phyloP scores from a whole-genome alignment of 768 basidiomycete genomes.

The Rhodocollybia butyracea region DNA sequence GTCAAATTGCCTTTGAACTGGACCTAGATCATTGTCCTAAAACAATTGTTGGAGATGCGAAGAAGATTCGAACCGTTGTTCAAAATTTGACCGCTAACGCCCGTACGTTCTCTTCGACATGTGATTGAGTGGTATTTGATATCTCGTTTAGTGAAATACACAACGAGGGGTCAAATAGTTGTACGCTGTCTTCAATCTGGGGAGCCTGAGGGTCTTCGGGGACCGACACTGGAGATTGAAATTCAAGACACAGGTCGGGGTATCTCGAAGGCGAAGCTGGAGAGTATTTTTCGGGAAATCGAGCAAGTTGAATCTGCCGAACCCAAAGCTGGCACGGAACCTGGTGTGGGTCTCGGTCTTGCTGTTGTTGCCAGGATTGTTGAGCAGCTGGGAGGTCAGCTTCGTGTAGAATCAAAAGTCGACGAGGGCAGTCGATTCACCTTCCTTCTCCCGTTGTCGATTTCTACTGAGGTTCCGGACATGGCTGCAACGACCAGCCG shows the following conservation, averaged over 20 bases:
- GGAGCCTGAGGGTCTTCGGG: conserved; percentile 49
- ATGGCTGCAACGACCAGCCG: neutral
- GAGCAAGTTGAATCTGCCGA: conserved; percentile 66
- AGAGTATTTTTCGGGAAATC: conserved; percentile 76
- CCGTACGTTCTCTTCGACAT: conserved; percentile 33
- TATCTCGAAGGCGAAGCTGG: conserved; percentile 61
- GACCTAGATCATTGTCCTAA: conserved; percentile 52
- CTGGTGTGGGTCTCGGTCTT: conserved; percentile 65
- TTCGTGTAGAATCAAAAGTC: conserved; percentile 73
- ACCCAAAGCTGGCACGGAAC: conserved; percentile 29
- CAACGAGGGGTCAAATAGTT: conserved; percentile 53
- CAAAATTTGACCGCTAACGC: conserved; percentile 79
- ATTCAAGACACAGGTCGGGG: conserved; percentile 75
- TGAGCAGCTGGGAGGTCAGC: conserved; percentile 73
- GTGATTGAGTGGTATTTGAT: neutral
- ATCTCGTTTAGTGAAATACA: conserved; percentile 63
- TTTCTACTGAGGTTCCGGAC: conserved; percentile 1
- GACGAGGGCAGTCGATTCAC: conserved; percentile 69
- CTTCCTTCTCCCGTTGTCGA: conserved; percentile 56
- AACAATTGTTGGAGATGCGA: conserved; percentile 67
- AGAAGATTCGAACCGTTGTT: conserved; percentile 72
- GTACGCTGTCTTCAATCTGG: conserved; percentile 51
- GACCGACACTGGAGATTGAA: conserved; percentile 57
- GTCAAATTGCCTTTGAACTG: conserved; percentile 56
- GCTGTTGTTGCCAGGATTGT: conserved; percentile 82